Evolutionary conservation across 2,329 filamentous ascomycete species (phyloP).

Genomic region (Pseudogymnoascus sp.): DNA sequence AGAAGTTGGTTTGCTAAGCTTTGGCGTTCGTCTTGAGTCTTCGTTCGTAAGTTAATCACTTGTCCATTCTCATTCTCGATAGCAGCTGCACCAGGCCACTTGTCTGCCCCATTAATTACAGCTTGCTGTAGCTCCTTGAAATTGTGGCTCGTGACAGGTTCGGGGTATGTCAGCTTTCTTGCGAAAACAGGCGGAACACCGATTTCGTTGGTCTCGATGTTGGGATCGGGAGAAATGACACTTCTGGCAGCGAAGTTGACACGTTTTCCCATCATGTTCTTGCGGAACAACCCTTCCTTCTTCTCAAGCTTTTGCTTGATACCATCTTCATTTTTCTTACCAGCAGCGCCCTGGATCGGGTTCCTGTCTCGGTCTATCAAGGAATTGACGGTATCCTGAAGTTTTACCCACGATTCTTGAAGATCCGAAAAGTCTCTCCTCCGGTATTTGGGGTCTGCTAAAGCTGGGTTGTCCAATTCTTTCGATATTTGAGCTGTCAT

Average conservation of each 20-base stretch:
- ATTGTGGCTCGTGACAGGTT: constrained; percentile 95
- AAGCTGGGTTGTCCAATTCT: constrained; percentile 41
- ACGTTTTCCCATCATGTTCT: constrained; percentile 99
- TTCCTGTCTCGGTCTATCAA: constrained; percentile 86
- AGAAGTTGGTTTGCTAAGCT: constrained; percentile 89
- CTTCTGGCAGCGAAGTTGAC: constrained; percentile 96
- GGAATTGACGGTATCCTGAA: constrained; percentile 89
- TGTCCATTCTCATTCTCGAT: constrained; percentile 96
- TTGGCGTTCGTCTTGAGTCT: constrained; percentile 78
- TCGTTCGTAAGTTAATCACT: constrained; percentile 77
- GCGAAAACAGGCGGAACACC: constrained; percentile 98
- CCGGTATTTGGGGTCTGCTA: constrained; percentile 30
- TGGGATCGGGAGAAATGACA: constrained; percentile 96
- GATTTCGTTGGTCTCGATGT: constrained; percentile 98
- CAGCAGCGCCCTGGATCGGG: constrained; percentile 68
- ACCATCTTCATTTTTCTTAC: constrained; percentile 74
- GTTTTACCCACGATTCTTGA: constrained; percentile 69
- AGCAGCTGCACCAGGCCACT: constrained; percentile 88
- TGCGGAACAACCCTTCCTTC: constrained; percentile 95
- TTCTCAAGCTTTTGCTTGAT: constrained; percentile 98
- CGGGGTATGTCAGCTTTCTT: constrained; percentile 89
- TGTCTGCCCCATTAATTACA: constrained; percentile 87
- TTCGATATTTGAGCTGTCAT: constrained; percentile 65
- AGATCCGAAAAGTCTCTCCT: constrained; percentile 64
- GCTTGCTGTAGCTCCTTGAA: constrained; percentile 93